Base-by-base conservation (phyloP, 768 basidiomycete genomes). In the Heimioporus sp. region DNA sequence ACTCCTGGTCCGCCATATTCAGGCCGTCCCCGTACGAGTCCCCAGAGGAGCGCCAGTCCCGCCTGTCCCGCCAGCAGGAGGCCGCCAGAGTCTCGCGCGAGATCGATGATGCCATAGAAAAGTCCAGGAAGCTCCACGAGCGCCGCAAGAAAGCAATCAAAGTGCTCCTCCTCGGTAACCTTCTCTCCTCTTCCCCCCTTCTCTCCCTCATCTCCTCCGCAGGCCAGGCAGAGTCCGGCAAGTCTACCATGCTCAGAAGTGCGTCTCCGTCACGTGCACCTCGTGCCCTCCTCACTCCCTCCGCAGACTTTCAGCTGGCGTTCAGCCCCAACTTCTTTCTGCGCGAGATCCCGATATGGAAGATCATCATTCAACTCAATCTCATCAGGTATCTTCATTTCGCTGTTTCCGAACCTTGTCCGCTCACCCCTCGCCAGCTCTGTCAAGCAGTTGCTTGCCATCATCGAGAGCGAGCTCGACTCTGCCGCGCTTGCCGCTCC, bases 331-430 rank as follows among this genome's bases (percentile, higher is more conserved):
- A 72, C 21, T 77, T 80, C 49, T 87, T 87, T 50, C 76, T 78
- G 40, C 73, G 61, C 41, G 85, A 89, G 53, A 72, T 80, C 16
- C 59, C 72, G 0, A 75, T 80, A 8, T 89, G 86, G 86, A 79
- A 75, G 54, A 75, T 78, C 12, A 76, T 88, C 48, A 76, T 89
- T 9, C 83, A 88, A 56, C 78, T 88, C 39, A 88, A 88, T 59
- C 68, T 88, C 55, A 85, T 87, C 53, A 69, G 79, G 85, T 83
- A 71, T 60, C 17, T 2, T 4, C 34, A 24, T 12, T 36, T 3
- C 10, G 19, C 5, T 21, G 10, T 10, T 3, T 5, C 5, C 15
- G 15, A 2, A 15, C n/a, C 11, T 43, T 30, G 28, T 46, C 3
- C 10, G 20, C 42, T 43, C 39, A 59, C 30, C 20, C 28, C 9